A percentile compares a stretch with the other conserved stretches of the same genome.
These are phyloP conservation scores for Elongisporangium senticosum DNA, from an alignment of 352 stramenopile species.

Conservation along the genomic window DNA sequence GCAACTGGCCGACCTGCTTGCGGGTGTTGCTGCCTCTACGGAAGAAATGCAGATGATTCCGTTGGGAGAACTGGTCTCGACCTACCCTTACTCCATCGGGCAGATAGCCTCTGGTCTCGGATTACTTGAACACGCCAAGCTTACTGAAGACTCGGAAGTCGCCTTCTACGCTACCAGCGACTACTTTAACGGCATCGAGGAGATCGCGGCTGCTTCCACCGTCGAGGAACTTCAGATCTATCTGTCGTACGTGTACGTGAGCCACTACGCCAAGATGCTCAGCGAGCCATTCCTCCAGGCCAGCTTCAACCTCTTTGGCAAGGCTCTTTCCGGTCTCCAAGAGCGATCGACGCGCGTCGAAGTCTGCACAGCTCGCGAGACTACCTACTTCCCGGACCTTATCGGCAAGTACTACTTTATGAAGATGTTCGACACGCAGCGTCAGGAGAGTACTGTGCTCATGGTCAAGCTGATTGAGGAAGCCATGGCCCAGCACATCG, in stretches of 20 bases:
- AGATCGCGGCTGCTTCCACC: background rate
- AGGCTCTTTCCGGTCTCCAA: slow-evolving; percentile 56
- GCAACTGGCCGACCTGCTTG: slow-evolving; percentile 29
- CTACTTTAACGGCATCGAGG: slow-evolving; percentile 8
- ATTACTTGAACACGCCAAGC: slow-evolving; percentile 4
- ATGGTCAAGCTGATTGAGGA: slow-evolving; percentile 83
- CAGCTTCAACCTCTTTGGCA: slow-evolving; percentile 84
- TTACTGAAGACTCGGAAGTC: slow-evolving; percentile 6
- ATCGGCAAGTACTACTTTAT: slow-evolving; percentile 77
- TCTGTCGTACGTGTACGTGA: slow-evolving; percentile 36
- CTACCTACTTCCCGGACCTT: slow-evolving; percentile 29
- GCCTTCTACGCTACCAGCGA: slow-evolving; percentile 3
- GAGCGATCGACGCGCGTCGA: slow-evolving; percentile 35
- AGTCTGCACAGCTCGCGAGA: slow-evolving; percentile 35
- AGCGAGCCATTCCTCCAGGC: slow-evolving; percentile 69
- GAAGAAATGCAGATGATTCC: background rate
- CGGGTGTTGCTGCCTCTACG: background rate
- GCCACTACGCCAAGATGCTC: slow-evolving; percentile 26
- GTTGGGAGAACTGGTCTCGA: background rate
- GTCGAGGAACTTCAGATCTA: slow-evolving; percentile 22
- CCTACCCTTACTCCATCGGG: slow-evolving; percentile 4
- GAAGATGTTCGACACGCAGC: slow-evolving; percentile 64
- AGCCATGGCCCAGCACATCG: slow-evolving; percentile 71
- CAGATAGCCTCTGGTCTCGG: slow-evolving; percentile 6
- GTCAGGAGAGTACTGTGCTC: slow-evolving; percentile 53